Base-by-base conservation (phyloP, 257 asterid species). In the Solanum stenotomum region DNA sequence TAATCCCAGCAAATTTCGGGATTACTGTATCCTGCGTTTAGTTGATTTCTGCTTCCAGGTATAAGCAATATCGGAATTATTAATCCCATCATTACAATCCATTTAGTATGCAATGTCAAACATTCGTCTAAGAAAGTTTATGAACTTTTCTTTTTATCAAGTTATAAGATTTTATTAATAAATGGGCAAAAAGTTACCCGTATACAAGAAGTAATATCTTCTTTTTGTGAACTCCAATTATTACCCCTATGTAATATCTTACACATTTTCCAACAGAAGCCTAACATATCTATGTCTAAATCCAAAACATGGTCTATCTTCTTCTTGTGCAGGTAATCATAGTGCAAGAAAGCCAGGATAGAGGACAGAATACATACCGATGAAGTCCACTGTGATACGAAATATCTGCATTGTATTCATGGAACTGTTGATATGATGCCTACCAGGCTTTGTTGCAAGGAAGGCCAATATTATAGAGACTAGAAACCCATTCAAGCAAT, bases 401-500 rank as follows among this genome's bases (percentile, higher is more conserved):
- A 97, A 88, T 89, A 97, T 95, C 94, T 96, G 99, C 93, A 93
- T 87, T 67, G 95, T 89, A 89, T 67, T 93, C 99, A 96, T 93
- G 87, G 98, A 91, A 77, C 88, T 92, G 89, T 89, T 96, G 89
- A 97, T 91, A 74, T 95, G 92, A 79, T 90, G 94, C 92, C 92
- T 92, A 40, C 98, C 96, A 71, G 97, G 91, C 85, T 90, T 93
- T 31, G 97, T 93, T 81, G 94, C 94, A 61, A 97, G 98, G 90
- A 94, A 97, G 77, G 97, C 93, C 91, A 93, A 78, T 89, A 97
- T 90, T 72, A 93, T 88, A 68, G 98, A 91, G 71, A 95, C 89
- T 83, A 96, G 89, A 92, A 93, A 97, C 90, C 99, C 99, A 86
- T 91, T 97, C 88, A 97, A 89, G 93, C 98, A 94, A 91, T 97